Evolutionary conservation across 306 rosid genomes (phyloP).

Genomic region (Inga laurina): DNA sequence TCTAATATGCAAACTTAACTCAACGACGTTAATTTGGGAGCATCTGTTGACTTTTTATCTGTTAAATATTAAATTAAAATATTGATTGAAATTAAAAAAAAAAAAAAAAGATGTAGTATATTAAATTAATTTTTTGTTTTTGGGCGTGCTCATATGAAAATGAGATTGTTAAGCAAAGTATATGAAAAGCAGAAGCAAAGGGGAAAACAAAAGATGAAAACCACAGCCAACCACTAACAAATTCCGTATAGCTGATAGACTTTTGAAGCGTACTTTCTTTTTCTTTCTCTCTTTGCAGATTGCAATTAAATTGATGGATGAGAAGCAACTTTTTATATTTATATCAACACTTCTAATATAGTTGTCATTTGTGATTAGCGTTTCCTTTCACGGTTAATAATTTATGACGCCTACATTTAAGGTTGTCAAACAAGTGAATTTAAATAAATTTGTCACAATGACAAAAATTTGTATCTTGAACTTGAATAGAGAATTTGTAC

Average conservation of each 20-base stretch:
- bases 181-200: background rate
- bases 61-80: background rate
- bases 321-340: background rate
- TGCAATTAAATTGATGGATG: background rate
- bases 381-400: background rate
- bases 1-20: background rate
- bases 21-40: background rate
- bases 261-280: background rate
- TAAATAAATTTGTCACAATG: too few species aligned
- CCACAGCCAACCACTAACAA: background rate
- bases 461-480: too few species aligned
- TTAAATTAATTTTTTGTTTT: background rate
- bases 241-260: background rate
- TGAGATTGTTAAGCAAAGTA: background rate
- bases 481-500: too few species aligned
- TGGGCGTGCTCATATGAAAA: background rate
- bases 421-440: too few species aligned
- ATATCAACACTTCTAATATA: background rate
- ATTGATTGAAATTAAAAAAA: background rate
- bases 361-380: background rate
- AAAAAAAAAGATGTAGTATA: background rate
- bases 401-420: background rate
- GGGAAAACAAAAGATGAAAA: background rate
- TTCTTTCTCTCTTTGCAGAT: background rate
- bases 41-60: background rate